A percentile compares a stretch with the other conserved stretches of the same genome.
Conservation (phyloP, 495 filamentous ascomycete genomes). For the Cairneyella variabilis region DNA sequence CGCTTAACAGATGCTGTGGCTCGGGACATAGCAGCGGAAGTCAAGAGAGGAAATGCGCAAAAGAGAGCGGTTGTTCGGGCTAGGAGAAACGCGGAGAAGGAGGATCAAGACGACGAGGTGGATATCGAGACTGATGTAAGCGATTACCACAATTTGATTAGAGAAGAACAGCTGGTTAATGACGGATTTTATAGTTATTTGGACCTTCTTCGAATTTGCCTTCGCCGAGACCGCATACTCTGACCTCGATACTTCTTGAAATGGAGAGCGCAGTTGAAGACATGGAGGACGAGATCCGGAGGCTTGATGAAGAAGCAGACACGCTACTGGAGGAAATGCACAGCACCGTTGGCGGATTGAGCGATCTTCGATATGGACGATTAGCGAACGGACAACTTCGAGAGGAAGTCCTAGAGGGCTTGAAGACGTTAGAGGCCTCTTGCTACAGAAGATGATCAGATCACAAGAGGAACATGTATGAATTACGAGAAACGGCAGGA, state of each 20-base stretch:
- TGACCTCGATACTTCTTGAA: conserved; percentile 59
- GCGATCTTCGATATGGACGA: conserved; percentile 79
- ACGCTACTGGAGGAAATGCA: conserved; percentile 56
- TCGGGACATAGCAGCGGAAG: conserved; percentile 63
- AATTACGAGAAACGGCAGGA: too few relatives aligned
- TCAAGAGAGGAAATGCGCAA: conserved; percentile 57
- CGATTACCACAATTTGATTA: neutral
- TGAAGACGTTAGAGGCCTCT: conserved; percentile 57
- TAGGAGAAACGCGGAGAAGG: conserved; percentile 47
- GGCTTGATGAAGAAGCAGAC: conserved; percentile 60
- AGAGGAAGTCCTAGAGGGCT: conserved; percentile 59
- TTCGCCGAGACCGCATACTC: conserved; percentile 45
- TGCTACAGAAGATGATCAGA: conserved; percentile 48
- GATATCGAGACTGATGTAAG: conserved; percentile 67
- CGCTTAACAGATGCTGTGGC: conserved; percentile 64
- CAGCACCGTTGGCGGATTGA: conserved; percentile 64
- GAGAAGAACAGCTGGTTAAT: neutral
- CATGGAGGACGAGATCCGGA: conserved; percentile 62
- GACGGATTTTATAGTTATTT: conserved; percentile 49
- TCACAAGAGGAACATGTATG: too few relatives aligned
- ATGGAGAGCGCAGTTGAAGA: conserved; percentile 63
- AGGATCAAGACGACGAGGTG: conserved; percentile 58
- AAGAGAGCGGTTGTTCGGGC: conserved; percentile 57
- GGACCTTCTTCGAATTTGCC: conserved; percentile 45
- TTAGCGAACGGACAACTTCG: conserved; percentile 56